Base-by-base conservation (phyloP, 176 grass and related monocot species). In the Aegilops sharonensis region DNA sequence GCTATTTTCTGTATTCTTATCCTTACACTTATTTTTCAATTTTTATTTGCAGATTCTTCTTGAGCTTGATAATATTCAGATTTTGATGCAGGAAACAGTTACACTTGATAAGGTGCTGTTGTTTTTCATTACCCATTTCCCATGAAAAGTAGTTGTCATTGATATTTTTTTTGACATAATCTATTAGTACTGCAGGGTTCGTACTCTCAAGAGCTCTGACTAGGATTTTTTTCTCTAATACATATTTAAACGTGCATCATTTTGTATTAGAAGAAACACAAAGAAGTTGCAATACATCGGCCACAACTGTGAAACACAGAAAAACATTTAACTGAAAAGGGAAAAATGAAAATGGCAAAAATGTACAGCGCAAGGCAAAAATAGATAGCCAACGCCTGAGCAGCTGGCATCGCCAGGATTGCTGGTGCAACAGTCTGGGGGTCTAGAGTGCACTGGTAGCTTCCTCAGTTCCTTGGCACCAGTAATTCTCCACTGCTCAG, bases 61-160 rank as follows among this genome's bases (percentile, higher is more conserved):
- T n/a, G 90, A 90, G 64, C 64, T 95, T 88, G 88, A 95, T 84
- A 87, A 83, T 69, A 90, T 95, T 85, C 88, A 78, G 47, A 87
- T 32, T 90, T 80, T 92, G 57, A 74, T 95, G 71, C 85, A 90
- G 72, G 84, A 42, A 87, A 78, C 75, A 79, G 68, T 90, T 90
- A 78, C 85, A 70, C 87, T 95, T 1, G 93, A 95, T 75, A 89
- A 86, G 84, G 93, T 94, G 68, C 11, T 57, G 31, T 83, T 77
- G 17, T 63, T 77, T 63, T 52, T 59, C 18, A 43, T 86, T 83
- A 39, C 7, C 3, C 86, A 68, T 89, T 48, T 87, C 30, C 9
- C 69, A 10, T 83, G 29, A 3, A 14, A 61, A 78, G 57, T 81
- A 80, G 40, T 56, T 71, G 21, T 78, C 8, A 20, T 31, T 30